Evolutionary conservation across 2,329 filamentous ascomycete species (phyloP).

Genomic region (Beauveria sp.): DNA sequence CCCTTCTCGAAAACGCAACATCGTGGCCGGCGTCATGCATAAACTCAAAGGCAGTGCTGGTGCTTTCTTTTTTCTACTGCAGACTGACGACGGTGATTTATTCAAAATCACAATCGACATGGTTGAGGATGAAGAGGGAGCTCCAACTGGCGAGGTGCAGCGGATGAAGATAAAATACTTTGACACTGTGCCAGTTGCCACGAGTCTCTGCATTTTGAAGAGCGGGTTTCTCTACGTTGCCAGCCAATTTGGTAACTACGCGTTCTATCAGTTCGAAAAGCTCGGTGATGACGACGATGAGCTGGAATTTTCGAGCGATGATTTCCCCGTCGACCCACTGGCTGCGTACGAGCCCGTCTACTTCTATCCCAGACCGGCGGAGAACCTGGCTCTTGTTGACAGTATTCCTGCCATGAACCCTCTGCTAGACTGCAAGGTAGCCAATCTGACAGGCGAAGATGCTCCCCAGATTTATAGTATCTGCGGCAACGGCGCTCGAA

Average conservation of each 20-base stretch:
- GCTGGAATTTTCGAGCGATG: constrained; percentile 74
- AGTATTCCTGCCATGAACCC: constrained; percentile 86
- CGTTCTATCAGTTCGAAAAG: constrained; percentile 96
- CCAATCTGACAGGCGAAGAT: constrained; percentile 85
- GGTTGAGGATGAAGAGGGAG: constrained; percentile 70
- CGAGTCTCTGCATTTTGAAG: constrained; percentile 85
- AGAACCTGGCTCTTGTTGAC: constrained; percentile 80
- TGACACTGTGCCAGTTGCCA: constrained; percentile 85
- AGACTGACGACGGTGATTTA: constrained; percentile 95
- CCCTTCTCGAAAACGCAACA: constrained; percentile 78
- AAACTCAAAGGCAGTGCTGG: constrained; percentile 76
- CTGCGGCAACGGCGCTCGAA: constrained; percentile 80
- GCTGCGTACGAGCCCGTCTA: constrained; percentile 71
- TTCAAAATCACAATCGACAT: constrained; percentile 96
- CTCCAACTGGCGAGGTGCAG: constrained; percentile 72
- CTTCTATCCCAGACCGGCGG: constrained; percentile 71
- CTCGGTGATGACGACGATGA: constrained; percentile 93
- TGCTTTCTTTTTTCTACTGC: constrained; percentile 93
- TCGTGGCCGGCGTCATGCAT: constrained; percentile 92
- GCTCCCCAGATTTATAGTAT: constrained; percentile 94
- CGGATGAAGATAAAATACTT: constrained; percentile 94
- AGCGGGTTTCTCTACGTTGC: constrained; percentile 92
- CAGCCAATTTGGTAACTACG: constrained; percentile 85
- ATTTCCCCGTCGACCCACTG: constrained; percentile 68
- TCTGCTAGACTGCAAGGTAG: constrained; percentile 82